Base-by-base conservation (phyloP, 106 monocot species). In the Dioscorea alata region DNA sequence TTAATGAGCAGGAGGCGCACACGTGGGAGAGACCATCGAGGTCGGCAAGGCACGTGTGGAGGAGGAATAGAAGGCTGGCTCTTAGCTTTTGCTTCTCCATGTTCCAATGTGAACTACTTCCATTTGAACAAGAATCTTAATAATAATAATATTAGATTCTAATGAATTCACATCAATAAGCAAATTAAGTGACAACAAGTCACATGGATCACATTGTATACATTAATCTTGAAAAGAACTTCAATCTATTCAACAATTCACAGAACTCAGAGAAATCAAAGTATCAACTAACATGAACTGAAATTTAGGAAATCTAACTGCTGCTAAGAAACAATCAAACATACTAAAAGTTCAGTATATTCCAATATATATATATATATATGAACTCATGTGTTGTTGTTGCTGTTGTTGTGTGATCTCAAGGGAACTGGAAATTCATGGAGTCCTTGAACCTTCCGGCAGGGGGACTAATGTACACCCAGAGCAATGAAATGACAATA, bases 381-480 rank as follows among this genome's bases (percentile, higher is more conserved):
- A 51, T 51, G 4, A 13, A 12, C n/a, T n/a, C n/a, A n/a, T n/a
- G n/a, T n/a, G n/a, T n/a, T n/a, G n/a, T n/a, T n/a, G n/a, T 17
- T 51, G 51, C 51, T 51, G 54, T 0, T 18, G 54, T 54, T 8
- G 4, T 54, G 18, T 63, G 63, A 12, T 74, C 73, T 74, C 73
- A 66, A 21, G 78, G 72, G 49, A 88, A 88, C 76, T 80, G 73
- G 66, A 91, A 76, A 6, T 50, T 73, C 83, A 85, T 79, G 74
- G 76, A 83, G 10, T 83, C 73, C 63, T 65, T 69, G 53, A 51
- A 77, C 20, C 63, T 57, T 13, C 92, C 96, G 0, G 75, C 60
- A 1, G 96, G 96, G 0, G 92, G 92, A 69, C 84, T 89, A 42
- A 92, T 81, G 66, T 89, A 97, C 18, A 97, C 96, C 89, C 92